These are phyloP conservation scores for Leishmania gerbilli DNA, from an alignment of 208 protist species.

Conservation along the genomic window DNA sequence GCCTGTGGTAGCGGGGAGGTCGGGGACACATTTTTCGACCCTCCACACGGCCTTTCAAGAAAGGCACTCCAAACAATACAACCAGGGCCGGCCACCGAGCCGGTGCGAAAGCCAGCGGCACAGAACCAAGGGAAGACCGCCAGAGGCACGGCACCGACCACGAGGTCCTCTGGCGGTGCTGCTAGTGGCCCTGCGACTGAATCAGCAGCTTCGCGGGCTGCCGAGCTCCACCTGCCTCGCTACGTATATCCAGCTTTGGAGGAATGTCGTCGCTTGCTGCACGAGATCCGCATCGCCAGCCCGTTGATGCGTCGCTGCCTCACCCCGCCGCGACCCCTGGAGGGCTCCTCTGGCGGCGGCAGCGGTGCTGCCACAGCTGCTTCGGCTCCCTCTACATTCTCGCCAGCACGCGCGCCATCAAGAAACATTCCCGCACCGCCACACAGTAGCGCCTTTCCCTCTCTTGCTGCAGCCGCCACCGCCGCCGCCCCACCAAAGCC, in stretches of 20 bases:
- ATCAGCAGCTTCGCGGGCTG: background rate
- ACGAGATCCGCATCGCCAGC: conserved; percentile 26
- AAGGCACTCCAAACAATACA: background rate
- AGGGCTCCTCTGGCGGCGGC: background rate
- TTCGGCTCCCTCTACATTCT: background rate
- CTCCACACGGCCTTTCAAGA: background rate
- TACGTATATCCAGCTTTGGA: conserved; percentile 31
- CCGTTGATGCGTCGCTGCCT: conserved; percentile 37
- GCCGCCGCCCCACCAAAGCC: background rate
- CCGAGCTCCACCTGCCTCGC: background rate
- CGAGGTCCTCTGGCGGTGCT: background rate
- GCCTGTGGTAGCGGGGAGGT: background rate
- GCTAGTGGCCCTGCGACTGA: background rate
- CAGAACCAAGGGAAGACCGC: background rate
- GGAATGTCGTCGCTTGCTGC: conserved; percentile 30
- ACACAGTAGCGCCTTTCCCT: background rate
- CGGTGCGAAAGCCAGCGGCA: background rate
- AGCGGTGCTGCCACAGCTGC: background rate
- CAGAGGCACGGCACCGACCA: background rate
- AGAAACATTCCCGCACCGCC: background rate
- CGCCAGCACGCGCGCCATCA: background rate
- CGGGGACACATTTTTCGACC: background rate
- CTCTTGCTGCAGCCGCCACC: background rate
- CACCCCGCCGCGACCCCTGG: conserved; percentile 31
- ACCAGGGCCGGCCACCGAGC: background rate